phyloP scores from a whole-genome alignment of 176 grass and related monocot species.

The Triticum monococcum region DNA sequence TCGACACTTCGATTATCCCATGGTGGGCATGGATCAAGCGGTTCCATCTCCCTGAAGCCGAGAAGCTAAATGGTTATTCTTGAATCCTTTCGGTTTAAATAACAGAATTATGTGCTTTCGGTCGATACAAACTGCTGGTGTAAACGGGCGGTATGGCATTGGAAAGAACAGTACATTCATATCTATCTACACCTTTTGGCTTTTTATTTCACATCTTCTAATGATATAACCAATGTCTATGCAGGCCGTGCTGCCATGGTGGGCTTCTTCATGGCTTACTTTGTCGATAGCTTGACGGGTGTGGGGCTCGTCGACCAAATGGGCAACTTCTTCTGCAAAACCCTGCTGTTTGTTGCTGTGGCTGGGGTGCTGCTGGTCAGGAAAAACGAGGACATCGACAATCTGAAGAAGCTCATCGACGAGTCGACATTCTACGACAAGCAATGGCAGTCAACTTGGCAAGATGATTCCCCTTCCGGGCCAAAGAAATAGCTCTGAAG shows the following conservation, averaged over 20 bases:
- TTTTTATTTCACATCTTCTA: background rate
- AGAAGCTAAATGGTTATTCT: conserved; percentile 81
- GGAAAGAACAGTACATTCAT: background rate
- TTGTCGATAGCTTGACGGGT: conserved; percentile 85
- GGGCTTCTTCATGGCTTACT: conserved; percentile 99
- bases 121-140: background rate
- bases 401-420: conserved; percentile 75
- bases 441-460: conserved; percentile 97
- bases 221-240: background rate
- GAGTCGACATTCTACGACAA: conserved; percentile 92
- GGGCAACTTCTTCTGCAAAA: conserved; percentile 98
- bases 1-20: conserved; percentile 80
- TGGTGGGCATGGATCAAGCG: conserved; percentile 95
- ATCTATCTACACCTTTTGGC: background rate
- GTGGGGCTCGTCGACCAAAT: conserved; percentile 83
- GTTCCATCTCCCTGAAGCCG: conserved; percentile 94
- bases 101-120: background rate
- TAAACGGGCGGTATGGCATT: background rate
- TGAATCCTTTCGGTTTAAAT: background rate
- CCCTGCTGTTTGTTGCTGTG: conserved; percentile 78
- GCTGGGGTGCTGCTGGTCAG: conserved; percentile 69
- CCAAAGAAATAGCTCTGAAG: conserved; percentile 41
- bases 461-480: conserved; percentile 50
- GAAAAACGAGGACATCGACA: conserved; percentile 79
- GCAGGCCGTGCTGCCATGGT: conserved; percentile 95